Evolutionary conservation across 441 rosid species (phyloP), one percentile per base, ranked within the genome.

Genomic region (Euphorbia corollata): DNA sequence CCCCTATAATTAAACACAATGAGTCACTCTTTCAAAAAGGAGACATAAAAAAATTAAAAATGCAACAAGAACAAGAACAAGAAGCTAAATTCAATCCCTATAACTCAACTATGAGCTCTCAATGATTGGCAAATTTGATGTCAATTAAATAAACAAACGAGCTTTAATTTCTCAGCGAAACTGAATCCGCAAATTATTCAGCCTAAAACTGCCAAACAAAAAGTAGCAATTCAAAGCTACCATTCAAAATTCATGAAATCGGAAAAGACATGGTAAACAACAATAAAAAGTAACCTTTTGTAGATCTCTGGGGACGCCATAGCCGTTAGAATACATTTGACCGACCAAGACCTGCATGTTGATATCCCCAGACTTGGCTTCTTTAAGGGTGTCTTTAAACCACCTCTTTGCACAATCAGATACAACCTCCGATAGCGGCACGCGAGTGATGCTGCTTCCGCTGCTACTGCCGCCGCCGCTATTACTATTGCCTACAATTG

Each of bases 281-380:
- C 61, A 19, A 64, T 23, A 50, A 6, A 6, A 32, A 32, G 36
- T 32, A 7, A 87, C 96, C 91, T 84, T 85, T 51, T 84, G 84
- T 27, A 77, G 70, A 72, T 87, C 87, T 69, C 80, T 77, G 72
- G 93, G 69, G 63, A 86, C 65, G 16, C 98, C 97, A 79, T 90
- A 93, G 34, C 97, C 98, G 71, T 85, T 87, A 71, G 83, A 78
- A 74, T 90, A 93, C 98, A 93, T 93, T 87, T 93, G 98, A 69
- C 85, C 78, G 58, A 90, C 83, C 60, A 92, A 72, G 51, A 90
- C 87, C 72, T 92, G 98, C 97, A 90, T 92, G 69, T 79, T 87
- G 59, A 86, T 79, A 78, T 88, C 96, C 16, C 98, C 97, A 8
- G 86, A 77, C 74, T 84, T 92, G 19, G 98, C 98, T 79, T 90